Percentiles rank a stretch among this genome's conserved stretches.
These are phyloP conservation scores for Neurospora sp. DNA, from an alignment of 495 filamentous ascomycete species.

Conservation along the genomic window DNA sequence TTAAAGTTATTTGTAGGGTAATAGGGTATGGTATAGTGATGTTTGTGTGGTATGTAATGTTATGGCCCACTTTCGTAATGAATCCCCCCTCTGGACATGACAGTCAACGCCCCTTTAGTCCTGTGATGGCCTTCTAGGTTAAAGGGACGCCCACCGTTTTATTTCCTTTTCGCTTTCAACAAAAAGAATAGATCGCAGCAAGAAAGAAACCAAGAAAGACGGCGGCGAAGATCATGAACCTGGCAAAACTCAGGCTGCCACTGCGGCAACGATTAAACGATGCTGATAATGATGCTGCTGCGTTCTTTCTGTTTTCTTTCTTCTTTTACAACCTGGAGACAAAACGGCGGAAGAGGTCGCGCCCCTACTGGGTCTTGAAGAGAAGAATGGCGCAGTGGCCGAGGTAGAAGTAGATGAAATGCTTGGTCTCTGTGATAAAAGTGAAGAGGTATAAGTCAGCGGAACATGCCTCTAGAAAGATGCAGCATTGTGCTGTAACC, in stretches of 20 bases:
- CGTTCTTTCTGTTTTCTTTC: neutral
- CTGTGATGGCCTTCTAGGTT: neutral
- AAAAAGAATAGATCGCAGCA: neutral
- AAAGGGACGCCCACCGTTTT: neutral
- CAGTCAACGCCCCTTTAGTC: neutral
- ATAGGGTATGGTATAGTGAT: neutral
- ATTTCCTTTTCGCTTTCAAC: neutral
- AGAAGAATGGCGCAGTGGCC: conserved; percentile 96
- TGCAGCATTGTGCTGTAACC: neutral
- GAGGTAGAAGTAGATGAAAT: conserved; percentile 99
- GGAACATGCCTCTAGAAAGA: neutral
- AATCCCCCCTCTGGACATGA: neutral
- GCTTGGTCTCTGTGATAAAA: conserved; percentile 70
- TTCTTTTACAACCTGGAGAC: conserved; percentile 12
- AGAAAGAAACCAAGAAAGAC: neutral
- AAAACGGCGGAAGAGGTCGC: conserved; percentile 17
- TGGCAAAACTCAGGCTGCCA: neutral
- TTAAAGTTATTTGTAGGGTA: neutral
- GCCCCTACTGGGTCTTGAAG: conserved; percentile 89
- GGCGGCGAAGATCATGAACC: neutral
- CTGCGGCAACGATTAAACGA: neutral
- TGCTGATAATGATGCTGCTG: neutral
- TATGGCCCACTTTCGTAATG: neutral
- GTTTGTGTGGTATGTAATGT: neutral
- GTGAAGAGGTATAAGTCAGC: neutral